Percentiles rank a stretch among this genome's conserved stretches.
Conservation (phyloP, 2,329 filamentous ascomycete species). For the Sporothrix phasma region DNA sequence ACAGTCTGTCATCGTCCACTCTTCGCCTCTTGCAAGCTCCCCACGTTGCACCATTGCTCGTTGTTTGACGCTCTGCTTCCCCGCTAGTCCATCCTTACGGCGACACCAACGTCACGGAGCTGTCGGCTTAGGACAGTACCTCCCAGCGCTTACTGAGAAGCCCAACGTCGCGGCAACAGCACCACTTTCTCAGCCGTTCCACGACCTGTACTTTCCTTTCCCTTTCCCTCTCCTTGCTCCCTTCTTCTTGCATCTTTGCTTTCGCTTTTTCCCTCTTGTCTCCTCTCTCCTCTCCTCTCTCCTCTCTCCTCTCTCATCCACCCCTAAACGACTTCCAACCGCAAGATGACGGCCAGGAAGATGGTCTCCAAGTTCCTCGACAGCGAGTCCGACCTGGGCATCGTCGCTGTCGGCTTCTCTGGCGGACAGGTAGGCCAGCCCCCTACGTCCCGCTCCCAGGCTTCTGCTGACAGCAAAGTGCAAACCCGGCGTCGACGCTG, state of each 20-base stretch:
- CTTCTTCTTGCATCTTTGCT: neutral
- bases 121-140: neutral
- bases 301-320: neutral
- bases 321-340: neutral
- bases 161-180: neutral
- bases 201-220: too few species aligned
- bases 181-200: too few species aligned
- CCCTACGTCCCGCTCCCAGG: neutral
- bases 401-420: conserved; percentile 93
- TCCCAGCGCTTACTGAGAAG: neutral
- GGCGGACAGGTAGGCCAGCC: conserved; percentile 78
- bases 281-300: neutral
- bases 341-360: conserved; percentile 44
- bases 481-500: conserved; percentile 86
- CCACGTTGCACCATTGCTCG: neutral
- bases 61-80: neutral
- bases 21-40: neutral
- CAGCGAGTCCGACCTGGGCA: conserved; percentile 68
- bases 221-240: neutral
- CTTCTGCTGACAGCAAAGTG: conserved; percentile 40
- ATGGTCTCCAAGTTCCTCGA: conserved; percentile 66
- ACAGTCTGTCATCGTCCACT: neutral
- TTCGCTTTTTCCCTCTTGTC: neutral
- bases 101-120: neutral
- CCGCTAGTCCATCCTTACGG: too few species aligned